Evolutionary conservation across 148 eudicot genomes (phyloP), one percentile per base, ranked within the genome.

Genomic region (Silene conica): DNA sequence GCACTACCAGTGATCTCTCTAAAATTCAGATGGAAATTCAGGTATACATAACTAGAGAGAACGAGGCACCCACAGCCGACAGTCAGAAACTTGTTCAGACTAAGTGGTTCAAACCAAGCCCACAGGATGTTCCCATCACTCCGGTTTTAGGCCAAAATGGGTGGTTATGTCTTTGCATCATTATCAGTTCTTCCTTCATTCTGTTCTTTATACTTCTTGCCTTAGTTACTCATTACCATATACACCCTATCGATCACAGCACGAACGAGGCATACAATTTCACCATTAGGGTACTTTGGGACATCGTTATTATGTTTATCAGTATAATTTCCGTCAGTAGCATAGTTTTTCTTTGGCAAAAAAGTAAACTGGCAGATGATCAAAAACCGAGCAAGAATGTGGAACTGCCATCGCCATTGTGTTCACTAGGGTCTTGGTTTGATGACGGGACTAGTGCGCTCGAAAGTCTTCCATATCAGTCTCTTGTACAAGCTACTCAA

Each of bases 1-100:
- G 67, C 67, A 63, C 69, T 20, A 61, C 68, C 12, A n/a, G 57
- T 4, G 87, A 82, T 41, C 79, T 84, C 67, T 79, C 84, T 9
- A 73, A 71, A 6, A 23, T 84, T 46, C 66, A 77, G 28, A 72
- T 86, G 14, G 82, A 80, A 48, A 86, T 86, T 34, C 81, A 86
- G 73, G 89, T 77, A 38, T 80, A 86, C 22, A 76, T 86, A 63
- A 86, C 89, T 15, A 63, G 75, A 67, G 89, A 86, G 22, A 71
- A 54, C 46, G 62, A 65, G 11, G 81, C 80, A 16, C 82, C 70
- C 11, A 31, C 76, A 21, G 26, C 68, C 9, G 72, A 79, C 6
- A 26, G 13, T 58, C 71, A 76, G 25, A 81, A 79, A 54, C 67
- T 71, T 16, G 66, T 80, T 54, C 83, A 80, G 31, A 80, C 85